phyloP scores from a whole-genome alignment of 495 filamentous ascomycete genomes.

The Pyrenula aspistea region DNA sequence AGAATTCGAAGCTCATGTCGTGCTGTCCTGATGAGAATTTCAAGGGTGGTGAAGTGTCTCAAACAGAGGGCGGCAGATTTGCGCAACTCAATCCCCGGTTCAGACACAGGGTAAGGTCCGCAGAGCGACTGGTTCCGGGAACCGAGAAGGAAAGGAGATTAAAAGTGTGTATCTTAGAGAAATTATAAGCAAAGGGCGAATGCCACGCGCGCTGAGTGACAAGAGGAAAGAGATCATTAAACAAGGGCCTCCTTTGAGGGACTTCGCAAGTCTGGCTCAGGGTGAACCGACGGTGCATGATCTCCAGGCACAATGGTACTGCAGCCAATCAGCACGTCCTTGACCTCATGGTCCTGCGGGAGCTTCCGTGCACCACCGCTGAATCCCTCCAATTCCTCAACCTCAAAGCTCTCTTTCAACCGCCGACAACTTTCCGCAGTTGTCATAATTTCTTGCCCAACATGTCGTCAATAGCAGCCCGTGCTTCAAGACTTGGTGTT shows the following conservation, averaged over 20 bases:
- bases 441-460: not conserved
- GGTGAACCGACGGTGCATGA: not conserved
- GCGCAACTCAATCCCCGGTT: not conserved
- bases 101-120: not conserved
- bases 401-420: not conserved
- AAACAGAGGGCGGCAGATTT: not conserved
- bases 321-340: not conserved
- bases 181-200: too few species aligned
- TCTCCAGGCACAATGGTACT: not conserved
- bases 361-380: not conserved
- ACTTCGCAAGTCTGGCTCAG: not conserved
- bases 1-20: not conserved
- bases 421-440: not conserved
- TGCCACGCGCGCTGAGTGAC: too few species aligned
- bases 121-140: not conserved
- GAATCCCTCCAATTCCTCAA: not conserved
- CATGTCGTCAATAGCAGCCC: conserved; percentile 21
- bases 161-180: too few species aligned
- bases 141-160: not conserved
- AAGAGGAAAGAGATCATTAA: too few species aligned
- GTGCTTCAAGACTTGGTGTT: conserved; percentile 6
- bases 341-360: not conserved
- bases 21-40: not conserved
- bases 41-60: too few species aligned
- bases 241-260: too few species aligned